Evolutionary conservation across 345 rosid genomes (phyloP).

Genomic region (Citrus unshiu): DNA sequence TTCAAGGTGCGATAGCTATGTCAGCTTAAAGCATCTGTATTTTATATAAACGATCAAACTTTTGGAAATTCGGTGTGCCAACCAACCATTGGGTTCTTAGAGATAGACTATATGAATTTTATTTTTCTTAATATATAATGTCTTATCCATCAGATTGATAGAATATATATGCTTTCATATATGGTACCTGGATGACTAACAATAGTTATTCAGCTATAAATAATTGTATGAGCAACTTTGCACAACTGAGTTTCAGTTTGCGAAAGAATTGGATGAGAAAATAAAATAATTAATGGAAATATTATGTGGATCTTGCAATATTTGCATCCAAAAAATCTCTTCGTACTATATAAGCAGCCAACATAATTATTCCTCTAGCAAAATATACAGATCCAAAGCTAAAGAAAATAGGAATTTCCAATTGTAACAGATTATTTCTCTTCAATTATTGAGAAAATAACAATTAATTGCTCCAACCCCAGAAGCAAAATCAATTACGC

Average conservation of each 20-base stretch:
- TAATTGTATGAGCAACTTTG: too few relatives aligned
- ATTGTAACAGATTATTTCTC: neutral
- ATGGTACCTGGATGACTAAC: neutral
- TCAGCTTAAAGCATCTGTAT: conserved; percentile 4
- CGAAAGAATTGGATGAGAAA: too few relatives aligned
- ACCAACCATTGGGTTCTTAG: neutral
- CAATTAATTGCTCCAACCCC: neutral
- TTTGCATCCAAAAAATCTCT: too few relatives aligned
- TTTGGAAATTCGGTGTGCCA: conserved; percentile 13
- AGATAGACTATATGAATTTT: neutral
- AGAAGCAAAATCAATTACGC: neutral
- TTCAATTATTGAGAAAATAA: neutral
- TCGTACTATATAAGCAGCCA: too few relatives aligned
- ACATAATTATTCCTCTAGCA: too few relatives aligned
- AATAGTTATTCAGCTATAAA: too few relatives aligned
- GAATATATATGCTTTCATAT: neutral
- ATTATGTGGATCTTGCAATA: too few relatives aligned
- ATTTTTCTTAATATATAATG: neutral
- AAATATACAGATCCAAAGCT: too few relatives aligned
- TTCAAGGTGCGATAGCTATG: conserved; percentile 4
- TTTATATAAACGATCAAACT: conserved; percentile 1
- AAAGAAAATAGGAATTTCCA: neutral
- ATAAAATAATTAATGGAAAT: too few relatives aligned
- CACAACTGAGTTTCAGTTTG: too few relatives aligned
- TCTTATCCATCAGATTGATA: neutral